Evolutionary conservation across 2,329 filamentous ascomycete genomes (phyloP), one percentile per base, ranked within the genome.

Genomic region (Pseudogymnoascus sp.): DNA sequence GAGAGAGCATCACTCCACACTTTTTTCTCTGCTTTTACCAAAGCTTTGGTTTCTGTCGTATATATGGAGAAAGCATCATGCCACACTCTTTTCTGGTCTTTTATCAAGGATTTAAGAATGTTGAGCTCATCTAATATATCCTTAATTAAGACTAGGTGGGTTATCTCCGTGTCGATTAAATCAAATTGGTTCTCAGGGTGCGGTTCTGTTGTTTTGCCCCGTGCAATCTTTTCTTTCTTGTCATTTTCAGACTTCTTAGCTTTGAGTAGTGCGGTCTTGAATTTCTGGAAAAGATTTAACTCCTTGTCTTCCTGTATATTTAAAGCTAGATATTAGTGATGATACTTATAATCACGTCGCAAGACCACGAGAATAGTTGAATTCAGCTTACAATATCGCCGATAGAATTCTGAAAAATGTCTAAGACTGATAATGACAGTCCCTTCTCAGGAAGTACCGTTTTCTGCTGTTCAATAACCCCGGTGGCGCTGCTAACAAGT

Each of bases 61-160:
- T 37, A n/a, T 10, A 6, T 59, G 9, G 37, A 59, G 21, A 40
- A 59, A 36, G 33, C 33, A 18, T 37, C 33, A n/a, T 59, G 25
- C 37, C 37, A 40, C 31, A 36, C 33, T 12, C 18, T 40, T 59
- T 59, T 40, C 18, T 59, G 58, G 15, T 59, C 35, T 31, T 59
- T 37, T 42, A 59, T 7, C 33, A 59, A 6, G 15, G 58, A 42
- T 21, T 59, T 37, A 5, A 59, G 58, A 33, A 59, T 59, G 58
- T 13, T 29, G 12, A 67, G 64, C 31, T 67, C 64, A 37, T 67
- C 65, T 48, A 62, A 60, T n/a, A 66, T 66, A 52, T 67, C 65
- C 55, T 64, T 67, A 45, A 67, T 58, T 7, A 8, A 55, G 27
- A 55, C 48, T 7, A 55, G 33, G 18, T 55, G 33, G 27, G 9